Base-by-base conservation (phyloP, 2,329 filamentous ascomycete species). In the Thermoascus crustaceus region DNA sequence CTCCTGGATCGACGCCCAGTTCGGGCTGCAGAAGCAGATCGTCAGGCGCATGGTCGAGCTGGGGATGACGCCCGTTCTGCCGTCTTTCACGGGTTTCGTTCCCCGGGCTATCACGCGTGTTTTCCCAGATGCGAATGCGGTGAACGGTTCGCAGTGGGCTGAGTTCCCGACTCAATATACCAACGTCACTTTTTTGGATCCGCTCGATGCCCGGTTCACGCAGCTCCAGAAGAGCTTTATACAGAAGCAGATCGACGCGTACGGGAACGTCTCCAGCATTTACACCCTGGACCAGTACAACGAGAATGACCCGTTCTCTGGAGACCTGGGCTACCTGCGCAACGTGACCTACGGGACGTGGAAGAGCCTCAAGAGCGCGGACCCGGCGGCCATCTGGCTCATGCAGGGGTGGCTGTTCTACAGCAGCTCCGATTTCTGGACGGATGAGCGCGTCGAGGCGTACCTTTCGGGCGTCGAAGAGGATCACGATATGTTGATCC, bases 361-460 rank as follows among this genome's bases (percentile, higher is more conserved):
- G 58, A 47, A 63, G 27, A 64, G 62, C 30, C 57, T 74, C 21
- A 72, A 72, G 42, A 49, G 58, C 2, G 69, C 64, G 1, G 67
- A 72, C 38, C 56, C 68, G 0, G 50, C 62, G 10, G 69, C 71
- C 2, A 52, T 71, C 2, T 74, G 71, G 71, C 50, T 73, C 18
- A 67, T 73, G 59, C 70, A 74, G 43, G 69, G 68, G 7, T 75
- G 70, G 71, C 54, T 73, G 0, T 74, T 75, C 53, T 67, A 57
- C 25, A 58, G 57, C 5, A 63, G 58, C 27, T 46, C 50, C 0
- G 50, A 49, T 4, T 74, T 72, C 42, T 74, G 71, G 71, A 70
- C 64, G 2, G 50, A 64, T 22, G 59, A 63, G 4, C 57, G 68
- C 5, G 58, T 73, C 5, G 60, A 71, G 34, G 69, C 71, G 2